Evolutionary conservation across 106 monocot genomes (phyloP), one percentile per base, ranked within the genome.

Genomic region (Cymbidium sinense): DNA sequence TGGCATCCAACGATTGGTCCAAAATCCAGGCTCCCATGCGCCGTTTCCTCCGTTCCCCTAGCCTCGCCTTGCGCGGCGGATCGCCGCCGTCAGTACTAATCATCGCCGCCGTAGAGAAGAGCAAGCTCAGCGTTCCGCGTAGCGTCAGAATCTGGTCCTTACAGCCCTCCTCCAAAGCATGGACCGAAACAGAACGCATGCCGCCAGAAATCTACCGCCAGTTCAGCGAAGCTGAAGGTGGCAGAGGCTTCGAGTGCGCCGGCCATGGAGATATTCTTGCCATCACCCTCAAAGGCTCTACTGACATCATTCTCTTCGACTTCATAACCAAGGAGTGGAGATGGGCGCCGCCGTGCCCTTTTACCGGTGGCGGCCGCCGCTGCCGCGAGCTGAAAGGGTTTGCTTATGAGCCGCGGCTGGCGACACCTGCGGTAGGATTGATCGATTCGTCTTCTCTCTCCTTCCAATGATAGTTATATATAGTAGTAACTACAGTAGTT

Each of bases 1-100:
- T 81, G 17, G 67, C 50, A 4, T 21, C 30, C 10, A 90, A 88
- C 79, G 75, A 69, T 21, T 99, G 98, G 98, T 71, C 31, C 47
- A 99, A 90, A 73, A 70, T 92, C 50, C 90, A 94, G 83, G 86
- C 94, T 4, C 98, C 98, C 13, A 99, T 99, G 98, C 81, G 92
- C 55, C 71, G 98, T 51, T 99, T 92, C 85, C 88, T 99, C 28
- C 76, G 92, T 29, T 87, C 83, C 1, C 92, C 91, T 44, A 84
- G 92, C 75, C 79, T 93, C 69, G 75, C 76, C 15, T 51, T 64
- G 11, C 52, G 27, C 27, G 64, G 84, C 82, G 55, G 77, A 78
- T 43, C 69, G 74, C 76, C 54, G 47, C 64, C n/a, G 44, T 31
- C n/a, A 58, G 74, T 89, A 27, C 55, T 86, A 9, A 79, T 93